Base-by-base conservation (phyloP, 495 filamentous ascomycete species). In the Usnea hakonensis region DNA sequence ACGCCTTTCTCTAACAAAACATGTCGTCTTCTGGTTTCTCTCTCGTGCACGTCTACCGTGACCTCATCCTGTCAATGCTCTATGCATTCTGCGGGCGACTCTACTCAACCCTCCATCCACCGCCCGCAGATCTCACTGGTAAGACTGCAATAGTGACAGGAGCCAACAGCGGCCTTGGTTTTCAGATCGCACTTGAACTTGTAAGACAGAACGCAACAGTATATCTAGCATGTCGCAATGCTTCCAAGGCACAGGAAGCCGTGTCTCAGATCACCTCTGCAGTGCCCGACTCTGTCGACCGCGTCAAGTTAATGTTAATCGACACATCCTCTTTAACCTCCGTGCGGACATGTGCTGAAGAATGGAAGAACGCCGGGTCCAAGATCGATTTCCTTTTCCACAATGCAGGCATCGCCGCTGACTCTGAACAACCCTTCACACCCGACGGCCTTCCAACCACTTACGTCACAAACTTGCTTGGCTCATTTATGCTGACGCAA, bases 101-200 rank as follows among this genome's bases (percentile, higher is more conserved):
- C 36, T 55, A 35, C 36, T 35, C 48, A 30, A 17, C 32, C 21
- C 48, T 61, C 11, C 23, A 61, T 21, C 30, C 55, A 21, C 43
- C 65, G 10, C 35, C 46, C 14, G 46, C 50, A 33, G 65, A 68
- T 48, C 61, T 68, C 43, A 63, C 52, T 13, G 60, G 65, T 33
- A 68, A 68, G 48, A 36, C 61, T 23, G 67, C 67, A 10, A 64
- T 67, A 36, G 60, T 68, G 8, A 68, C 67, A 17, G 67, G 67
- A 32, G 68, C 58, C 13, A 63, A 68, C 59, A 66, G 63, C 33
- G 63, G 62, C 4, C 66, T 69, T 56, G 68, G 68, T 28, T 52
- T 69, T 13, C 61, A 69, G 32, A 69, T 66, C 53, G 67, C 57
- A 9, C 43, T 64, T 37, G 56, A 63, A 21, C 54, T 69, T 4